A percentile compares a stretch with the other conserved stretches of the same genome.
Conservation (phyloP, 257 asterid species). For the Penstemon eatonii region DNA sequence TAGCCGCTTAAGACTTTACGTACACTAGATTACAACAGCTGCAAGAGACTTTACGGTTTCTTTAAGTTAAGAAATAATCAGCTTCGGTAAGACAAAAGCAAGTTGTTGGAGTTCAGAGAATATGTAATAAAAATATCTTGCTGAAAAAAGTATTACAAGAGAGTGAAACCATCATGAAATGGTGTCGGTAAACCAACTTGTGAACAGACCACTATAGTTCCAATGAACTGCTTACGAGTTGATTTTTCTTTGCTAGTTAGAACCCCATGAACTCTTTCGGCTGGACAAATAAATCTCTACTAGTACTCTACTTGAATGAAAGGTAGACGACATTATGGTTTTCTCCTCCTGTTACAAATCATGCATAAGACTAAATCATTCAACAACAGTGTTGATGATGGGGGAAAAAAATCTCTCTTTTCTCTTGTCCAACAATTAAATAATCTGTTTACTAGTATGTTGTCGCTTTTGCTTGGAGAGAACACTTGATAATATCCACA, state of each 20-base stretch:
- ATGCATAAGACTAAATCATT: not conserved
- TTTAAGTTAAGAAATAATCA: not conserved
- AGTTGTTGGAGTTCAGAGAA: not conserved
- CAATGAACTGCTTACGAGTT: not conserved
- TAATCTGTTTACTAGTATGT: too few relatives aligned
- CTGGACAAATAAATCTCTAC: not conserved
- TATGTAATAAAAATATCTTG: not conserved
- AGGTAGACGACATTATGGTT: not conserved
- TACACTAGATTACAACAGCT: not conserved
- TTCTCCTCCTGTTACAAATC: not conserved
- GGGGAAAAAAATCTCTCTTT: not conserved
- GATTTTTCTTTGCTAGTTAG: not conserved
- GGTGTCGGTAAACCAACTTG: not conserved
- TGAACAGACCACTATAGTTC: not conserved
- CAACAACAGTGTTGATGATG: not conserved
- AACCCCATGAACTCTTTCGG: not conserved
- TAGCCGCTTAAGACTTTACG: not conserved
- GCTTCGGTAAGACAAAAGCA: not conserved
- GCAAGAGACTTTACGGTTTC: not conserved
- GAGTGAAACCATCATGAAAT: not conserved
- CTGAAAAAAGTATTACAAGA: not conserved
- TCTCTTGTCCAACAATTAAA: too few relatives aligned
- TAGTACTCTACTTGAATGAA: not conserved
- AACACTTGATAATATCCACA: too few relatives aligned
- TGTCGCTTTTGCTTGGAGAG: too few relatives aligned